Base-by-base conservation (phyloP, 768 basidiomycete genomes). In the Jaapia argillacea region DNA sequence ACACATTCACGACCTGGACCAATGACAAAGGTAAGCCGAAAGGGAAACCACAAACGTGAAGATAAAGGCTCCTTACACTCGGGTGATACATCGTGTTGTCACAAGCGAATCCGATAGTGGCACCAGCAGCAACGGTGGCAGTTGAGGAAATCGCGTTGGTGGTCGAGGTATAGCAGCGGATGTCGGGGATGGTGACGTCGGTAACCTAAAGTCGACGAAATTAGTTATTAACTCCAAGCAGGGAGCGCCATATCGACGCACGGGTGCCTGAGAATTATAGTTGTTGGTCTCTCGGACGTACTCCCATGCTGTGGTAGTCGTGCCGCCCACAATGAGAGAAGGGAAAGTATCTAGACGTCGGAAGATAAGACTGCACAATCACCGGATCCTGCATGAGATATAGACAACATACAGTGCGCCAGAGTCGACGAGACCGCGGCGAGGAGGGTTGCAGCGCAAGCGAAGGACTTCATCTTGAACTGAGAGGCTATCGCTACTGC, bases 1-100 rank as follows among this genome's bases (percentile, higher is more conserved):
- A n/a, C n/a, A n/a, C n/a, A n/a, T n/a, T n/a, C n/a, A n/a, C n/a
- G n/a, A n/a, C n/a, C n/a, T n/a, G n/a, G n/a, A n/a, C n/a, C n/a
- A n/a, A n/a, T n/a, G n/a, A n/a, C n/a, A n/a, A n/a, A 48, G 28
- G 56, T 55, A 58, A 63, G 56, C 48, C 61, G 61, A 27, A 61
- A 58, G 28, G 51, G 49, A 48, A 56, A 48, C 51, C 56, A 58
- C 54, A 41, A 24, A 25, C 13, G 27, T 13, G 6, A 41, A 12
- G 10, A 16, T 10, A 33, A 10, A 10, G 31, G 31, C 10, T 10
- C 10, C 31, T 33, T 33, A 33, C 31, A 16, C 31, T 16, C 10
- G 31, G 31, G 31, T 33, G 31, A 16, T 33, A 33, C 16, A 33
- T 33, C 31, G 31, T 16, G 10, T 33, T 10, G 31, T 33, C 31